These are phyloP conservation scores for Spergularia azorica DNA, from an alignment of 179 eudicot species.

Conservation along the genomic window DNA sequence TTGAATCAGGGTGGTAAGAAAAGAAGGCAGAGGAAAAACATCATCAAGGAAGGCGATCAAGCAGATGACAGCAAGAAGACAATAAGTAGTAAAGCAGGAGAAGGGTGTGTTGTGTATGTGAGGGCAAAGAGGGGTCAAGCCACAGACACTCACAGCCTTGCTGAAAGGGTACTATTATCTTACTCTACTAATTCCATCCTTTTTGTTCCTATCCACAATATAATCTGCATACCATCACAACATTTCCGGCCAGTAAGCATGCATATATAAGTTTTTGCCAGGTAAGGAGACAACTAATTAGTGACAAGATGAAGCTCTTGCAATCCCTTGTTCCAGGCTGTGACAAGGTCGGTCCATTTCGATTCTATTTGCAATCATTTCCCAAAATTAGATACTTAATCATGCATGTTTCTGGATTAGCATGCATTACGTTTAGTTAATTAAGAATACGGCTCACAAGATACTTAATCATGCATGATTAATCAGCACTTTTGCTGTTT, in stretches of 20 bases:
- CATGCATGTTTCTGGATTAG: too few relatives aligned
- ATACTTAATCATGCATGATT: too few relatives aligned
- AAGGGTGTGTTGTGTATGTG: constrained; percentile 10
- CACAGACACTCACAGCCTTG: constrained; percentile 15
- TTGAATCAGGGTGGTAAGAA: not conserved
- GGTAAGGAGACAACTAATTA: constrained; percentile 15
- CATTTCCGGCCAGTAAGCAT: too few relatives aligned
- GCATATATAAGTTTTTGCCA: not conserved
- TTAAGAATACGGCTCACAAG: too few relatives aligned
- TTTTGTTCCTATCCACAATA: too few relatives aligned
- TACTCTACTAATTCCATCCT: not conserved
- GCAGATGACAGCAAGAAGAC: not conserved
- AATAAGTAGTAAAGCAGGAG: not conserved
- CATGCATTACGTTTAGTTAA: too few relatives aligned
- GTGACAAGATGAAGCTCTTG: constrained; percentile 18
- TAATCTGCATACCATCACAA: too few relatives aligned
- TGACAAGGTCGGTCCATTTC: not conserved
- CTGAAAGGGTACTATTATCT: constrained; percentile 11
- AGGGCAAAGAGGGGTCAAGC: constrained; percentile 17
- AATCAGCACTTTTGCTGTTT: not conserved
- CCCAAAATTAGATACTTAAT: too few relatives aligned
- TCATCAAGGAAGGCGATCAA: not conserved
- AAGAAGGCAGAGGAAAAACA: not conserved
- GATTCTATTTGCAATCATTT: not conserved
- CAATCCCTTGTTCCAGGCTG: constrained; percentile 20